Percentiles rank a stretch among this genome's conserved stretches.
These are phyloP conservation scores for Spathaspora sp. DNA, from an alignment of 805 yeast genomes.

Conservation along the genomic window DNA sequence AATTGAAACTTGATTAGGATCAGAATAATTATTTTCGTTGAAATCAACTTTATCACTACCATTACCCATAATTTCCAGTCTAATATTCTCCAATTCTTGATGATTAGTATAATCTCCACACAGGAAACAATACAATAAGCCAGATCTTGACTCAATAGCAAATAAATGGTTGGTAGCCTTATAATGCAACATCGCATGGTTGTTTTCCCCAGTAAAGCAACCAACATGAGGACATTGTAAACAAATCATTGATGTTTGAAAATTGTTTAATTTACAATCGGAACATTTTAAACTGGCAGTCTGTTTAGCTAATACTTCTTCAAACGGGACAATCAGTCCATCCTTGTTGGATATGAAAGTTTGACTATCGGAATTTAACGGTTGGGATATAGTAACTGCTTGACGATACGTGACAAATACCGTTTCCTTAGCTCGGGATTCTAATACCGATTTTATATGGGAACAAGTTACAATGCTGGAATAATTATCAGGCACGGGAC, in stretches of 20 bases:
- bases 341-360: constrained; percentile 33
- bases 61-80: constrained; percentile 18
- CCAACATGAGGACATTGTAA: constrained; percentile 77
- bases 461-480: constrained; percentile 36
- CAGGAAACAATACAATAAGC: constrained; percentile 71
- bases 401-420: constrained; percentile 49
- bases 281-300: constrained; percentile 47
- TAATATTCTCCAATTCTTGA: constrained; percentile 49
- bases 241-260: constrained; percentile 54
- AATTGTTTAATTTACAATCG: constrained; percentile 42
- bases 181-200: constrained; percentile 31
- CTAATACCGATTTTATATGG: constrained; percentile 46
- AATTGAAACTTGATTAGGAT: constrained; percentile 52
- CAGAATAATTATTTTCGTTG: constrained; percentile 6
- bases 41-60: too few relatives aligned
- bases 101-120: constrained; percentile 74
- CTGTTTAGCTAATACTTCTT: constrained; percentile 38
- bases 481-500: constrained; percentile 6
- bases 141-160: constrained; percentile 61
- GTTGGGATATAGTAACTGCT: constrained; percentile 46
- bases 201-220: constrained; percentile 37
- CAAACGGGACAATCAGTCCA: constrained; percentile 31
- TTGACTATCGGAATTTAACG: constrained; percentile 17
- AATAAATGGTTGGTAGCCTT: constrained; percentile 31
- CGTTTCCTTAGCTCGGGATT: constrained; percentile 46